Conservation (phyloP, 805 yeast species). For the Candida endomychidarum region DNA sequence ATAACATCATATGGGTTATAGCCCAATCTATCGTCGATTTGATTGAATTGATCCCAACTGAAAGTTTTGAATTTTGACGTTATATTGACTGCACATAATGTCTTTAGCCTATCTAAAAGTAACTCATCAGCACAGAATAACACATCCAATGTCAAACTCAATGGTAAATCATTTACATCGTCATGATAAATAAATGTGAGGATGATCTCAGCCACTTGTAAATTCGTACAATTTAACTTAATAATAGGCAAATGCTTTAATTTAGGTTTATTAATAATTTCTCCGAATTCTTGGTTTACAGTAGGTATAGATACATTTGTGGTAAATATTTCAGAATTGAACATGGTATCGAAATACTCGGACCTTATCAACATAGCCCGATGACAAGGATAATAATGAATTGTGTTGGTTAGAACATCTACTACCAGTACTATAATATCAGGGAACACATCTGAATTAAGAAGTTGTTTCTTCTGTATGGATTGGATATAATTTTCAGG, state of each 20-base stretch:
- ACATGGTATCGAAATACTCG: conserved; percentile 64
- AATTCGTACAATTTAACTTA: conserved; percentile 17
- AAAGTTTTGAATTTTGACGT: conserved; percentile 28
- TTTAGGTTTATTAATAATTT: conserved; percentile 17
- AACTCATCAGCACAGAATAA: conserved; percentile 59
- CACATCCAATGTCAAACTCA: conserved; percentile 52
- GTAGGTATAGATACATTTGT: conserved; percentile 9
- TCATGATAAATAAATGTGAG: conserved; percentile 57
- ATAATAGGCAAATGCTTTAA: conserved; percentile 5
- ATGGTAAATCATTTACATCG: conserved; percentile 47
- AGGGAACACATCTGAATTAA: conserved; percentile 31
- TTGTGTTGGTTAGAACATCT: conserved; percentile 24
- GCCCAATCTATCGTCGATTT: conserved; percentile 22
- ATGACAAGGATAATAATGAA: conserved; percentile 59
- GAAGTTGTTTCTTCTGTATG: conserved; percentile 22
- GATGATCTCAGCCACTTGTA: conserved; percentile 17
- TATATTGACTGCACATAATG: conserved; percentile 56
- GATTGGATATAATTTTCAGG: conserved; percentile 17
- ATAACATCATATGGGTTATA: conserved; percentile 56
- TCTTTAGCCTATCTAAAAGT: conserved; percentile 61
- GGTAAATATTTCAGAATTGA: conserved; percentile 43
- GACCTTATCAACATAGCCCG: conserved; percentile 59
- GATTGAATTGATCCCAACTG: conserved; percentile 19
- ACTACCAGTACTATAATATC: conserved; percentile 48
- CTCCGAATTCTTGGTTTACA: conserved; percentile 4